Evolutionary conservation across 2,329 filamentous ascomycete genomes (phyloP), one percentile per base, ranked within the genome.

Genomic region (Huntiella omanensis): DNA sequence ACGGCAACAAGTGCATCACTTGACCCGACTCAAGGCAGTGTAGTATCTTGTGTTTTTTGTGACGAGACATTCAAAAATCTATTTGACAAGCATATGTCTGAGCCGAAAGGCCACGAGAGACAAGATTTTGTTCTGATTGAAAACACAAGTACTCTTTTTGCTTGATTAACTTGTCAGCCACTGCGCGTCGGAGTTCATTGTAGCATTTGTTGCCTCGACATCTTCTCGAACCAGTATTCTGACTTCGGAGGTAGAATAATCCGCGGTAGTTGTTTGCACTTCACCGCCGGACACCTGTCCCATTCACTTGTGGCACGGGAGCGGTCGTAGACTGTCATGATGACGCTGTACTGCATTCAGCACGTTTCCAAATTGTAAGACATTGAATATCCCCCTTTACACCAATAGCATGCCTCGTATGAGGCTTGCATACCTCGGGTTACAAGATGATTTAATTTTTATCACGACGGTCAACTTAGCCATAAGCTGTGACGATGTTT

Each of bases 41-140:
- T 28, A 10, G 22, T 10, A 28, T 11, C 15, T 34, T 42, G 39
- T 41, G 4, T 33, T 40, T 42, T 49, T 39, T 16, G 43, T 52
- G 50, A 52, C 49, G 50, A 52, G 48, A 47, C 36, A 62, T 28
- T 28, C 70, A 74, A 70, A 68, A 71, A 73, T 69, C 63, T 66
- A 46, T 80, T 77, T 75, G 84, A 92, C 85, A 92, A 92, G 84
- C 84, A 92, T 92, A 92, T 92, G 84, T 92, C 85, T 72, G 79
- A 92, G 85, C 76, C 70, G 66, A 52, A 61, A 60, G 67, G 62
- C 63, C 51, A 61, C 48, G 48, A 49, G 48, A 39, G 48, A 49
- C 39, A 46, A 33, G 48, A 49, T 49, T 49, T 43, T 46, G 37
- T 40, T 49, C 48, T 49, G 48, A 49, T 17, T 34, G 33, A 33